Conservation (phyloP, 345 rosid genomes). For the Pugionium dolabratum region DNA sequence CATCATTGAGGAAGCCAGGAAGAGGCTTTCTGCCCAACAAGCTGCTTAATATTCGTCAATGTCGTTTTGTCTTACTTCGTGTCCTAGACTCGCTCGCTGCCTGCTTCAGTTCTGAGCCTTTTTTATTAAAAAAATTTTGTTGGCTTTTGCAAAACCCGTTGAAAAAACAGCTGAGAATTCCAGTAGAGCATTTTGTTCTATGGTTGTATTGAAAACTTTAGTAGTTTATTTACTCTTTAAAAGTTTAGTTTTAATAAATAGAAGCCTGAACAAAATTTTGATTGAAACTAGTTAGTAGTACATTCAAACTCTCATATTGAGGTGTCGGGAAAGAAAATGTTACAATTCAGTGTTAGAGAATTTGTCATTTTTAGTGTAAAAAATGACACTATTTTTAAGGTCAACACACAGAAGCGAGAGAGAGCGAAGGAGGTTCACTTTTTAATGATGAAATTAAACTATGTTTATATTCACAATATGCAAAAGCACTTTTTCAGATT, state of each 20-base stretch:
- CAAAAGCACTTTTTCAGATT: not conserved
- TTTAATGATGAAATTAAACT: not conserved
- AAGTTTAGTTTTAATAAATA: not conserved
- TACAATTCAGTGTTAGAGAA: no score
- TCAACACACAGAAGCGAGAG: not conserved
- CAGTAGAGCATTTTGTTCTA: conserved; percentile 30
- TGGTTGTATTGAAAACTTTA: conserved; percentile 10
- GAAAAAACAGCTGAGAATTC: conserved; percentile 4
- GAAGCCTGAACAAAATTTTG: not conserved
- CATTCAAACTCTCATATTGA: no score
- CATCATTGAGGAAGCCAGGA: conserved; percentile 83
- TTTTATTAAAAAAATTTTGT: not conserved
- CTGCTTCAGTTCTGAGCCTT: conserved; percentile 26
- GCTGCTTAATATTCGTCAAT: conserved; percentile 36
- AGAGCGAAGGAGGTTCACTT: not conserved
- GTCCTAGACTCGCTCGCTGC: conserved; percentile 3
- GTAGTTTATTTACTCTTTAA: conserved; percentile 5
- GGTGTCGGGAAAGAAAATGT: no score
- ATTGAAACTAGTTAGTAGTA: no score
- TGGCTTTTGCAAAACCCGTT: conserved; percentile 16
- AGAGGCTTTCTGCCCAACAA: conserved; percentile 65
- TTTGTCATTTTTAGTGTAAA: no score
- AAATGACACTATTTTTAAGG: no score
- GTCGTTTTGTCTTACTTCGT: not conserved
- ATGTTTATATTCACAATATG: not conserved